Base-by-base conservation (phyloP, 2,329 filamentous ascomycete species). In the Grosmannia huntii region DNA sequence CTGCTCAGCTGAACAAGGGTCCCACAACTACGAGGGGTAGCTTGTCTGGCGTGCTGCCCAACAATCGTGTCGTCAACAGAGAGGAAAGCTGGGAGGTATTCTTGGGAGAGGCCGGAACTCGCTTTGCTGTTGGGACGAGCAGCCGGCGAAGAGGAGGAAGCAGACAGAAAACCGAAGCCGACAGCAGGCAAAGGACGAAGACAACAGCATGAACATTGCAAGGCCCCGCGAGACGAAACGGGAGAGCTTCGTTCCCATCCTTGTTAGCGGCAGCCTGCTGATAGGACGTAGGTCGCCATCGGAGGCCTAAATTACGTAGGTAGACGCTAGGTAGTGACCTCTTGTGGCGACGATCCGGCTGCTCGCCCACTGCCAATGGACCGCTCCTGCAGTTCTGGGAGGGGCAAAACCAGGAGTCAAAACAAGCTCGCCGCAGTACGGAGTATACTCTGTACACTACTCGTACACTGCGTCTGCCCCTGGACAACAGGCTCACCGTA, bases 1-100 rank as follows among this genome's bases (percentile, higher is more conserved):
- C 7, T 23, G 11, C 25, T 57, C 56, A 57, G 56, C 56, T 57
- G 56, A 57, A 52, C 49, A 53, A 10, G 49, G 56, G 55, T 52
- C 33, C 49, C 56, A 52, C 48, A 27, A 16, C 25, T 19, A 14
- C 23, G 48, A 28, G 46, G 46, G 46, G 46, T 14, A 49, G 46
- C 46, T 38, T 49, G 5, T 49, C 46, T 49, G 21, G 12, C 9
- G 12, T 14, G 21, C 7, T 49, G 23, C 25, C 12, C 41, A 19
- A 44, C 16, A 21, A 19, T n/a, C 41, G 41, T n/a, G 41, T 44
- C 6, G 38, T 41, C 41, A 9, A 44, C 4, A 41, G 14, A 41
- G 38, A 41, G 38, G 14, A 41, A 41, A 41, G 38, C 38, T 41
- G 38, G 12, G 38, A 41, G 38, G n/a, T n/a, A n/a, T n/a, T n/a